Evolutionary conservation across 164 flowering plant species (phyloP), one percentile per base, ranked within the genome.

Genomic region (Magnolia sinica): DNA sequence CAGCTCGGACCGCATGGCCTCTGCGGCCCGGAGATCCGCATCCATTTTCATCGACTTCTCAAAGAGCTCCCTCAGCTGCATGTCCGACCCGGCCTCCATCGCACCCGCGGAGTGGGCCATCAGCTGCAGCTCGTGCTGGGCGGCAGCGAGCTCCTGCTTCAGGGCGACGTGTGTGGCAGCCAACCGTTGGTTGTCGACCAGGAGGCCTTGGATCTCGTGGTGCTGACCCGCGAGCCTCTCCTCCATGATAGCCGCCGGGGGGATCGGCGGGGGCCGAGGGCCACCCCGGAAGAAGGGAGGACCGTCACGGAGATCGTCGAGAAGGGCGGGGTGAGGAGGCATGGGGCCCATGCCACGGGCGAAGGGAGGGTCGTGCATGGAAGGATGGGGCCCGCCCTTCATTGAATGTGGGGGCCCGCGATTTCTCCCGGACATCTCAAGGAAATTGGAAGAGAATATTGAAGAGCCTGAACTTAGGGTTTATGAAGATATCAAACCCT

Each of bases 151-250:
- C 71, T 96, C 99, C 86, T 94, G 98, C 85, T 88, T 94, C 22
- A 96, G 87, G 0, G 99, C 97, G 55, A 94, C 98, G 82, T 96
- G 99, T 4, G 97, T 92, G 1, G 97, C 97, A 45, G 99, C 99
- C 14, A 94, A 80, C 66, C 96, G 77, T 80, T 91, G 97, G 80
- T 96, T 96, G 79, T 92, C 98, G 11, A 86, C 87, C 8, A 96
- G 81, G 4, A 94, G 87, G 7, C 80, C 91, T 66, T 94, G 98
- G 68, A 94, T 88, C 19, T 96, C 98, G 64, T 88, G 89, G 75
- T 88, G 92, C 69, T 94, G 99, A 66, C 79, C 88, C 1, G 90
- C 94, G 49, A 96, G 88, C 20, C 87, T 85, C 76, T 96, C 97
- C 80, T 94, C 95, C 5, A 95, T 81, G 11, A 93, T 76, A 0